Conservation (phyloP, 192 early-diverging fungal genomes). For the Mortierella antarctica region DNA sequence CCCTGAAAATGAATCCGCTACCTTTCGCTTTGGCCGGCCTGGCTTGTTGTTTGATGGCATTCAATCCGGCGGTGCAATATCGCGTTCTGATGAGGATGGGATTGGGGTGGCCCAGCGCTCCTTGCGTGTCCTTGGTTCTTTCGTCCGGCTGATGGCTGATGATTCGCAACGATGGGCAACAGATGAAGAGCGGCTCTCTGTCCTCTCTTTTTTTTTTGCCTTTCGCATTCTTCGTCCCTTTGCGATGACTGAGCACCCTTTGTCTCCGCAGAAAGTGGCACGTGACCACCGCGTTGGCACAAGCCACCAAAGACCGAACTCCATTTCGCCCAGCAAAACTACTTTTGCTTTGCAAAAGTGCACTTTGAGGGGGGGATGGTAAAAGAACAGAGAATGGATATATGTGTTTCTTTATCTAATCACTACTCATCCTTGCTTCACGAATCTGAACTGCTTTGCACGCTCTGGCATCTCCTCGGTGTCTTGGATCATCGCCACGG, state of each 20-base stretch:
- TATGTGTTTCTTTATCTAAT: too few relatives aligned
- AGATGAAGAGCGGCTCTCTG: not conserved
- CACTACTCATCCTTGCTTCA: conserved; percentile 6
- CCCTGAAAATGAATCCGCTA: not conserved
- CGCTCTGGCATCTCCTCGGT: not conserved
- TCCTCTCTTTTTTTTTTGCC: too few relatives aligned
- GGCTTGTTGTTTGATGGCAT: conserved; percentile 42
- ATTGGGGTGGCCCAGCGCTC: conserved; percentile 13
- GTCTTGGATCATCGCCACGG: not conserved
- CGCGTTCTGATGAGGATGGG: conserved; percentile 26
- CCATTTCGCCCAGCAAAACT: too few relatives aligned
- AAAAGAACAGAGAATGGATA: too few relatives aligned
- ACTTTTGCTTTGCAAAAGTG: too few relatives aligned
- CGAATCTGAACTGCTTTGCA: not conserved
- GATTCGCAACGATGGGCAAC: conserved; percentile 5
- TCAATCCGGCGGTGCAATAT: conserved; percentile 29
- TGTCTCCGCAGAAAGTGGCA: too few relatives aligned
- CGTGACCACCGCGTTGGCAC: too few relatives aligned
- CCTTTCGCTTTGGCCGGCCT: conserved; percentile 48
- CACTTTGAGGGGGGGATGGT: too few relatives aligned
- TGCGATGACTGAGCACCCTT: too few relatives aligned
- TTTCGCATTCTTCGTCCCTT: not conserved
- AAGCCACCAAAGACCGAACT: too few relatives aligned
- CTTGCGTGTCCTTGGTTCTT: not conserved
- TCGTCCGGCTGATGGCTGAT: not conserved